Evolutionary conservation across 305 asterid species (phyloP).

Genomic region (Withania somnifera): DNA sequence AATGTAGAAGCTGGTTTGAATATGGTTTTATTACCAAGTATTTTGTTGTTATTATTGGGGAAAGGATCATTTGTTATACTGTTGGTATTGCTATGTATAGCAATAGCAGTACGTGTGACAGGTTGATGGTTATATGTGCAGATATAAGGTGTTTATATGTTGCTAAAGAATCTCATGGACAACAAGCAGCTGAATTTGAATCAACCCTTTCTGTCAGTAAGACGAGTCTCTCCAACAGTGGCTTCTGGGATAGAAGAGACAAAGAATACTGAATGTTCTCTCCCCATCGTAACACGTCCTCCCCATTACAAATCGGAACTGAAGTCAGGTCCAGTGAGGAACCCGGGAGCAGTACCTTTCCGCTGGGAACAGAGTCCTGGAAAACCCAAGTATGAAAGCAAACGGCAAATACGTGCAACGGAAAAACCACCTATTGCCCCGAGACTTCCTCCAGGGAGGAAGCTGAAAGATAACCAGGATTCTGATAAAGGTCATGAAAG

Average conservation of each 20-base stretch:
- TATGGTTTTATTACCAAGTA: neutral
- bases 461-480: conserved; percentile 23
- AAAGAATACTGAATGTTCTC: conserved; percentile 8
- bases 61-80: neutral
- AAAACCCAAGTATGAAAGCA: conserved; percentile 44
- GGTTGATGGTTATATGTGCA: conserved; percentile 6
- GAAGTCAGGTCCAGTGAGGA: conserved; percentile 66
- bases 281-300: conserved; percentile 22
- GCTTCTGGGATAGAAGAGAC: conserved; percentile 23
- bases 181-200: conserved; percentile 48
- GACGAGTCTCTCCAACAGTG: conserved; percentile 27
- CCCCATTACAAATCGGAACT: conserved; percentile 49
- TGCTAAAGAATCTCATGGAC: conserved; percentile 46
- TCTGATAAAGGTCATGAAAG: conserved; percentile 13
- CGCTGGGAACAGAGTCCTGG: conserved; percentile 81
- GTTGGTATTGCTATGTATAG: neutral
- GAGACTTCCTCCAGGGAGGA: conserved; percentile 64
- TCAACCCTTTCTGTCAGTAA: conserved; percentile 57
- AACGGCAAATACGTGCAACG: neutral
- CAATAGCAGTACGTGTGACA: neutral
- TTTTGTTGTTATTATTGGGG: neutral
- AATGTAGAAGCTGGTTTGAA: neutral
- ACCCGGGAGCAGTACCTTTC: conserved; percentile 72
- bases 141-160: conserved; percentile 22
- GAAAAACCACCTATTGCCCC: conserved; percentile 38